Evolutionary conservation across 805 yeast genomes (phyloP), one percentile per base, ranked within the genome.

Genomic region (Candida arabinofermentans): DNA sequence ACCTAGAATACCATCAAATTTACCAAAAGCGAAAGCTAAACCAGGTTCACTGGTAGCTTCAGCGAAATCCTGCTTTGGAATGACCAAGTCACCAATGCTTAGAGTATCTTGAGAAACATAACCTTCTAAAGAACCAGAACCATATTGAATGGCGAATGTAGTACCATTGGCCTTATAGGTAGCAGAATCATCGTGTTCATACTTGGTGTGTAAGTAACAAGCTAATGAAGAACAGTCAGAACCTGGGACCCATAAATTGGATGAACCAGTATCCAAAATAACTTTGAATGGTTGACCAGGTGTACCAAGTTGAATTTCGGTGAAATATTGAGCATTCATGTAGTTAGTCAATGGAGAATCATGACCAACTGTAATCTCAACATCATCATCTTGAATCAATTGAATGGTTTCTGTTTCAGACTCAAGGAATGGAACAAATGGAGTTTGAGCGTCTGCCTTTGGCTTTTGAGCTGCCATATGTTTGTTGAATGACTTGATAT

Each of bases 31-130:
- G 70, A 93, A 93, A 0, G 97, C 93, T 53, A 93, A 77, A 43
- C 99, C 99, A 33, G 98, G 98, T 73, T 93, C 99, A 56, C 79
- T 78, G 44, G 99, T 93, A 49, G 96, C 91, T 74, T 93, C 99
- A 47, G 96, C 98, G 62, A 93, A 93, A 63, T 83, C 95, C 72
- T 91, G 98, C 51, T 83, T 70, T 52, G 89, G 84, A 59, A 93
- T 90, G 42, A 72, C 67, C 69, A 93, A 78, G 59, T 83, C 93
- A 46, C 97, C 98, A 50, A 93, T 69, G 47, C 77, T 70, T 55
- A 93, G 69, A 34, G 81, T 71, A 62, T 93, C 99, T 62, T 85
- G 85, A 32, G 97, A 89, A 31, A 93, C 82, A 64, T 75, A 93
- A 41, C 99, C 99, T 60, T 86, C 89, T 67, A 91, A 72, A 36